These are phyloP conservation scores for Suillus ampliporus DNA, from an alignment of 768 basidiomycete genomes.

Conservation along the genomic window DNA sequence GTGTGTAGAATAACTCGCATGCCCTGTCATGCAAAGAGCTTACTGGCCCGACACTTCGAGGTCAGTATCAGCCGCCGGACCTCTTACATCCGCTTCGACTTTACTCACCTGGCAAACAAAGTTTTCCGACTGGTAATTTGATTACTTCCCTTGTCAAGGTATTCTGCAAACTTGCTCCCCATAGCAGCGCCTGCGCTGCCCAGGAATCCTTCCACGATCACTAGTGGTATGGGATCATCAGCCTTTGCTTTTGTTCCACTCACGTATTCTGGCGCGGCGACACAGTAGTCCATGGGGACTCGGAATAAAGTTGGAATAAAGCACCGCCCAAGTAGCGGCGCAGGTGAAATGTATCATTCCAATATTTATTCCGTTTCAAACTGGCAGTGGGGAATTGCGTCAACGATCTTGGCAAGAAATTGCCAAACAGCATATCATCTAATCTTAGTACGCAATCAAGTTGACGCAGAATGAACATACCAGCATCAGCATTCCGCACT, in stretches of 20 bases:
- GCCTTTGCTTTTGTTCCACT: background rate
- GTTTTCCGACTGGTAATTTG: conserved; percentile 13
- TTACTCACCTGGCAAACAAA: conserved; percentile 28
- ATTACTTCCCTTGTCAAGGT: conserved; percentile 34
- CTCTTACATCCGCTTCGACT: background rate
- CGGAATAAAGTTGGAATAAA: background rate
- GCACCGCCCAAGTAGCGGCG: background rate
- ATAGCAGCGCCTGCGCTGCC: conserved; percentile 41
- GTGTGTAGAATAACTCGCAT: conserved; percentile 53
- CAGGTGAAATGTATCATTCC: background rate
- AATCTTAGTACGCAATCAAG: too few relatives aligned
- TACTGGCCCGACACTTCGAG: conserved; percentile 51
- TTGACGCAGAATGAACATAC: too few relatives aligned
- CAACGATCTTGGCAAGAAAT: too few relatives aligned
- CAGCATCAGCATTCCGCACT: too few relatives aligned
- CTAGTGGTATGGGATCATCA: conserved; percentile 37
- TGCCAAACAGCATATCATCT: too few relatives aligned
- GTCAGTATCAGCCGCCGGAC: background rate
- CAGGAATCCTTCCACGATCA: conserved; percentile 57
- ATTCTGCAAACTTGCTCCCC: conserved; percentile 47
- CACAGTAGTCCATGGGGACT: background rate
- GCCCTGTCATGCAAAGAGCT: conserved; percentile 59
- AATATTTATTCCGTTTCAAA: background rate
- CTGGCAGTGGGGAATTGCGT: too few relatives aligned
- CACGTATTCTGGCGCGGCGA: background rate